Conservation (phyloP, 768 basidiomycete species). For the Leccinum variicolor region DNA sequence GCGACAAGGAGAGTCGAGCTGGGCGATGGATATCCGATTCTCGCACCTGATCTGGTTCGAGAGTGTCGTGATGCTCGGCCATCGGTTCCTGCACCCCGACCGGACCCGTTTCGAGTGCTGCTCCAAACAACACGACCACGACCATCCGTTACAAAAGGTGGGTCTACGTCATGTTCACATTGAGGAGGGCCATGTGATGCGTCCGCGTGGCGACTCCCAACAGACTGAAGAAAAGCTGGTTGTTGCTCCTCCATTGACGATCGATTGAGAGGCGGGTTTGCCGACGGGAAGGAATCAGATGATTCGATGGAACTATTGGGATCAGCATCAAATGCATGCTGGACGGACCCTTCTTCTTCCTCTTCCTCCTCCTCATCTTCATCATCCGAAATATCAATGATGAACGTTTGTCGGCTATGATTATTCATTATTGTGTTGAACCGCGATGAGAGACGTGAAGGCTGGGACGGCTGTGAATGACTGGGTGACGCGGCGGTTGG, state of each 20-base stretch:
- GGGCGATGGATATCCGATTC: slow-evolving; percentile 15
- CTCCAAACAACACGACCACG: slow-evolving; percentile 56
- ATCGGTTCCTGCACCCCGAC: slow-evolving; percentile 16
- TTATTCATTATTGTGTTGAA: slow-evolving; percentile 26
- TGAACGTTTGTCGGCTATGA: slow-evolving; percentile 23
- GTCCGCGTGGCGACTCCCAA: slow-evolving; percentile 2
- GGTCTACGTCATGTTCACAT: slow-evolving; percentile 36
- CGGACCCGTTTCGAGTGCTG: slow-evolving; percentile 24
- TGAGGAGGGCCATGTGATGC: slow-evolving; percentile 11
- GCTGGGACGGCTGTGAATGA: not conserved
- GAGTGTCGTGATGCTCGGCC: slow-evolving; percentile 20
- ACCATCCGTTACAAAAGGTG: slow-evolving; percentile 63
- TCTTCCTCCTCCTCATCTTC: slow-evolving; percentile 23
- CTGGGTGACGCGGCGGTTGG: not conserved
- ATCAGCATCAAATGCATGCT: not conserved
- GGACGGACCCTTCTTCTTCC: slow-evolving; percentile 12
- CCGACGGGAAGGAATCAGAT: not conserved
- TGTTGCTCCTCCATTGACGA: slow-evolving; percentile 3
- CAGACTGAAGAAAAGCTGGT: not conserved
- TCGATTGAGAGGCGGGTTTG: not conserved
- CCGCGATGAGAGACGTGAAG: slow-evolving; percentile 15
- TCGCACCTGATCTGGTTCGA: slow-evolving; percentile 19
- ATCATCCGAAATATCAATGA: slow-evolving; percentile 33
- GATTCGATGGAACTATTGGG: not conserved
- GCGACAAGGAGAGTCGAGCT: slow-evolving; percentile 5